A percentile compares a stretch with the other conserved stretches of the same genome.
Conservation (phyloP, 176 grass and related monocot species). For the Tillandsia leiboldiana region DNA sequence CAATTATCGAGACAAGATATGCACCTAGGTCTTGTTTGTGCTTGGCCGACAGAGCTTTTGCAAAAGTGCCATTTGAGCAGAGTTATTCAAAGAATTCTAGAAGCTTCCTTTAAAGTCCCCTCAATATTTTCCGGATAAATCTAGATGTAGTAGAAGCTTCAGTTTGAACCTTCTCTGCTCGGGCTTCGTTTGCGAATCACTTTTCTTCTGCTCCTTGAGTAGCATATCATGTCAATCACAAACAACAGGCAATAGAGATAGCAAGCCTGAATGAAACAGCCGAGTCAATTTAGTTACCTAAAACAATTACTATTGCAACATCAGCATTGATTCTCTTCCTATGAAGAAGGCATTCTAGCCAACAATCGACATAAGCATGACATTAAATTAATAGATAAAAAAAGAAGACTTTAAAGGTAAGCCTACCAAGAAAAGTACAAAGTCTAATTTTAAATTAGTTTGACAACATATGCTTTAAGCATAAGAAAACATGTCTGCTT, state of each 20-base stretch:
- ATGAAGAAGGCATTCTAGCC: not conserved
- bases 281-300: not conserved
- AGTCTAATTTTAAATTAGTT: not conserved
- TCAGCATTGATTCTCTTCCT: not conserved
- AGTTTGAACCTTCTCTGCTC: too few relatives aligned
- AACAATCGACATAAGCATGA: not conserved
- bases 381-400: not conserved
- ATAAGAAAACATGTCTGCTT: not conserved
- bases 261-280: not conserved
- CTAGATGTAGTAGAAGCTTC: too few relatives aligned
- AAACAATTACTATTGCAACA: not conserved
- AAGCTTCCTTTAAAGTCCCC: too few relatives aligned
- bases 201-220: too few relatives aligned
- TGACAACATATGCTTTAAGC: not conserved
- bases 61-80: too few relatives aligned
- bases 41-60: too few relatives aligned
- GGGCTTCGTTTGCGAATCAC: too few relatives aligned
- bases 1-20: too few relatives aligned
- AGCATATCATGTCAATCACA: not conserved
- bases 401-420: not conserved
- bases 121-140: too few relatives aligned
- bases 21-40: too few relatives aligned
- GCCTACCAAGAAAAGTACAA: not conserved
- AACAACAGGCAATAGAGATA: not conserved
- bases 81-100: too few relatives aligned